Evolutionary conservation across 2,329 filamentous ascomycete species (phyloP).

Genomic region (Paecilomyces niveus): DNA sequence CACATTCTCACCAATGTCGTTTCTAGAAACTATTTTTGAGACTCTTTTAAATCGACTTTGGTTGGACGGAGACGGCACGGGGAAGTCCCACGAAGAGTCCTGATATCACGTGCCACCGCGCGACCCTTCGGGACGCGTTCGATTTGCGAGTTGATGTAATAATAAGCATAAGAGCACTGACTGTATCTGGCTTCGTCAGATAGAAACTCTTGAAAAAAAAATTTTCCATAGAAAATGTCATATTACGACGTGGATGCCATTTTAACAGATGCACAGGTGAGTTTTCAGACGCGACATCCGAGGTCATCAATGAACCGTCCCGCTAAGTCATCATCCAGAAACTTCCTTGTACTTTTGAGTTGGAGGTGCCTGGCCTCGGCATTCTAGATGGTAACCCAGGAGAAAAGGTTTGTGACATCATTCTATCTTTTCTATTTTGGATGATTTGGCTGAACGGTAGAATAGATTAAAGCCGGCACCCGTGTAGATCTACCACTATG

Average conservation of each 20-base stretch:
- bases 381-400: slow-evolving; percentile 79
- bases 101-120: background rate
- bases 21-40: background rate
- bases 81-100: background rate
- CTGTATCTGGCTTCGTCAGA: background rate
- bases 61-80: background rate
- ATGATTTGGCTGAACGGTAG: background rate
- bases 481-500: slow-evolving; percentile 80
- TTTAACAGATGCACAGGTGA: slow-evolving; percentile 38
- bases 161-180: background rate
- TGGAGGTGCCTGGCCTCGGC: slow-evolving; percentile 79
- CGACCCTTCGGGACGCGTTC: background rate
- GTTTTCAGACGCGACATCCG: background rate
- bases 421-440: slow-evolving; percentile 1
- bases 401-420: slow-evolving; percentile 40
- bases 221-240: slow-evolving; percentile 22
- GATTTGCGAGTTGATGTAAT: background rate
- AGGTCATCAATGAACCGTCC: background rate
- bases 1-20: too few species aligned
- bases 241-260: slow-evolving; percentile 44
- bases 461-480: slow-evolving; percentile 70
- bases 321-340: slow-evolving; percentile 52
- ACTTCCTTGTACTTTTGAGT: slow-evolving; percentile 90
- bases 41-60: background rate
- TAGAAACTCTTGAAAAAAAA: background rate